phyloP scores from a whole-genome alignment of 192 early-diverging fungal genomes.

The Funneliformis geosporum region DNA sequence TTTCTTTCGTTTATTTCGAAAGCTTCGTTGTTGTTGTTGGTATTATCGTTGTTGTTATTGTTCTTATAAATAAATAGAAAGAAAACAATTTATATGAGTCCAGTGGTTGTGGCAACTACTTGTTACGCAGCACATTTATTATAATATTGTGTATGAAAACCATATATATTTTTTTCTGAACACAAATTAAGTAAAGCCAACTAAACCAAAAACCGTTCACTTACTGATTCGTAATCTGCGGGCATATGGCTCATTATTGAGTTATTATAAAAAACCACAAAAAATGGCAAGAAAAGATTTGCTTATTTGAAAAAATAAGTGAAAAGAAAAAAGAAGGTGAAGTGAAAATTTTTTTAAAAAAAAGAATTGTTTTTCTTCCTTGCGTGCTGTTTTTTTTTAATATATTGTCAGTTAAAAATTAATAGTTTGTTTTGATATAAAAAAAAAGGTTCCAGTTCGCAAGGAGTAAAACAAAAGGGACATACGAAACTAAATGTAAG shows the following conservation, averaged over 20 bases:
- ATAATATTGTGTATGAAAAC: not conserved
- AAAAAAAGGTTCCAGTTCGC: constrained; percentile 1
- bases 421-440: not conserved
- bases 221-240: not conserved
- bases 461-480: constrained; percentile 20
- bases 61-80: not conserved
- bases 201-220: not conserved
- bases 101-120: not conserved
- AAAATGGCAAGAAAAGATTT: not conserved
- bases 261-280: not conserved
- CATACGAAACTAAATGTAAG: constrained; percentile 4
- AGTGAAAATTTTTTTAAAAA: not conserved
- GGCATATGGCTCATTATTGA: constrained; percentile 14
- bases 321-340: not conserved
- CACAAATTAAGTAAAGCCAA: not conserved
- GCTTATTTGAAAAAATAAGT: not conserved
- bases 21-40: not conserved
- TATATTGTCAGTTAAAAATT: not conserved
- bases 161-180: not conserved
- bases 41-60: not conserved
- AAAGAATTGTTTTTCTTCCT: not conserved
- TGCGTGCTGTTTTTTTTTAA: constrained; percentile 3
- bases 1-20: not conserved
- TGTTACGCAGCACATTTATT: not conserved
- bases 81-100: not conserved